phyloP scores from a whole-genome alignment of 257 asterid species.

The Leptodermis oblonga region DNA sequence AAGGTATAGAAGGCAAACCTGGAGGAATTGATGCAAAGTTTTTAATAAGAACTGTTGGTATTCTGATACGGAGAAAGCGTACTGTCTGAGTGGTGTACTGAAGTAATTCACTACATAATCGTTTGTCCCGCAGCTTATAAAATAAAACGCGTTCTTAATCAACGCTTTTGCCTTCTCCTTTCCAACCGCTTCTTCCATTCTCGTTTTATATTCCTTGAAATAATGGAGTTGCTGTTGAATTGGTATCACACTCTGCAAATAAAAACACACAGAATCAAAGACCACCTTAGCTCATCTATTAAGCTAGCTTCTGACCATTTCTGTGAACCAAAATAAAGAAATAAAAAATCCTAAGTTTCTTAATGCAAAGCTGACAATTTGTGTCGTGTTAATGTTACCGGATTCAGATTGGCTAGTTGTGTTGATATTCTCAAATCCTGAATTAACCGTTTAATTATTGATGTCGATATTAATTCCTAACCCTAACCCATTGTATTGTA shows the following conservation, averaged over 20 bases:
- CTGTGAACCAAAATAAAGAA: too few species aligned
- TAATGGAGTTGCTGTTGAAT: conserved; percentile 39
- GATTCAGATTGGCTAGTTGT: too few species aligned
- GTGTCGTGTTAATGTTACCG: too few species aligned
- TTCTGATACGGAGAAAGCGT: conserved; percentile 25
- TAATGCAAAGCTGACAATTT: too few species aligned
- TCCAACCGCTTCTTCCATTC: conserved; percentile 46
- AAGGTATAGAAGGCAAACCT: conserved; percentile 33
- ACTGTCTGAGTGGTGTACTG: conserved; percentile 38
- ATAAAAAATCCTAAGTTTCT: too few species aligned
- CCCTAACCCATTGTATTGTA: too few species aligned
- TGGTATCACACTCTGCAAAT: conserved; percentile 43
- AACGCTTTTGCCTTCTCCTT: conserved; percentile 28
- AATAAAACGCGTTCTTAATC: conserved; percentile 31
- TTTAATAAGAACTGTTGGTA: conserved; percentile 41
- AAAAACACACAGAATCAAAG: not conserved
- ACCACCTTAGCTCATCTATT: too few species aligned
- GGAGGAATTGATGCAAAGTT: conserved; percentile 29
- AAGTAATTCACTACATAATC: conserved; percentile 51
- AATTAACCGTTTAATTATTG: too few species aligned
- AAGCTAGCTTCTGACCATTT: too few species aligned
- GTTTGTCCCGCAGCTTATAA: conserved; percentile 62
- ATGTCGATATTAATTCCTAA: too few species aligned
- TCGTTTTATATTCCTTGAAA: conserved; percentile 46
- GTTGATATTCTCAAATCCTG: too few species aligned